Evolutionary conservation across 495 filamentous ascomycete genomes (phyloP), one percentile per base, ranked within the genome.

Genomic region (Neurospora sp.): DNA sequence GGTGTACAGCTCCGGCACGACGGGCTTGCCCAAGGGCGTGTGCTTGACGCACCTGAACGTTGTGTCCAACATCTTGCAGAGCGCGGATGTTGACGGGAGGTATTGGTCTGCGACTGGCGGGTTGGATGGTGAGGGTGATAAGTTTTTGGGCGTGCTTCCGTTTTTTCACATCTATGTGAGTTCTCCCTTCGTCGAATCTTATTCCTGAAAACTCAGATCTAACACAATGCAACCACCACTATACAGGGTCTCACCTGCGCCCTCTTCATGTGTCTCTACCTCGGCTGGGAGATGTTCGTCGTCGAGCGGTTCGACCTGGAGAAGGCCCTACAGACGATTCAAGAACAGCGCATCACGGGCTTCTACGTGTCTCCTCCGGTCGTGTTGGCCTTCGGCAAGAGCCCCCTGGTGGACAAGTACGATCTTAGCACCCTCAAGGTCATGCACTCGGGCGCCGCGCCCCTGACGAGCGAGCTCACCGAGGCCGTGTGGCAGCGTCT

Each of bases 131-230:
- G 82, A 88, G 54, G 90, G 91, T 2, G 93, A 96, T 77, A 88
- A 85, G 23, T 79, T 96, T 23, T 77, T 98, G 48, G 93, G 91
- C 2, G 91, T 98, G 73, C 78, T 98, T n/a, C 87, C 96, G 0
- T 97, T 99, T 79, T 98, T 94, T 83, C 95, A 98, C 81, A 96
- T 91, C 74, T 98, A 97, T 77, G 93, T 92, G 80, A 77, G 75
- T 73, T 54, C n/a, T 7, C 31, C 39, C 8, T 9, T 35, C 12
- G 23, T 27, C 46, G 5, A 54, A 10, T 8, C 69, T 35, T 18
- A 16, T 48, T n/a, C 8, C 5, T 4, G 23, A 7, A 27, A 44
- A 73, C 18, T 70, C 69, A 1, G 71, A 48, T 46, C 59, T 48
- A 10, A 69, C 48, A 23, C 11, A 1, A 54, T 35, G 31, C 16